Evolutionary conservation across 768 basidiomycete genomes (phyloP).

Genomic region (Russula abietina): DNA sequence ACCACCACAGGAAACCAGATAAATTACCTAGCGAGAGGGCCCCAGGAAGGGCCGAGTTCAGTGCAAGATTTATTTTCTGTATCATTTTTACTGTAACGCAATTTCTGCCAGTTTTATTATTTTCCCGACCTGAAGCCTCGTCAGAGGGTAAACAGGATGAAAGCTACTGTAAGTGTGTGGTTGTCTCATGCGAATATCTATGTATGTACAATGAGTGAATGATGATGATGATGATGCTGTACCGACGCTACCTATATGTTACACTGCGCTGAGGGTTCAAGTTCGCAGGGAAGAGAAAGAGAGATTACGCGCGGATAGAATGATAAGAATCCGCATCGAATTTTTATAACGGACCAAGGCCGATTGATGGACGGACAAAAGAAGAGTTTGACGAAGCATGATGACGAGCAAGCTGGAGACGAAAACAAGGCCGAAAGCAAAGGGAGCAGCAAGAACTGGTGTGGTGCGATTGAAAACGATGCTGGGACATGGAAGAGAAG

Average conservation of each 20-base stretch:
- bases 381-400: neutral
- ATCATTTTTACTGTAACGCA: too few species aligned
- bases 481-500: neutral
- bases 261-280: conserved; percentile 13
- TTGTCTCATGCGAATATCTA: conserved; percentile 11
- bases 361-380: neutral
- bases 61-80: neutral
- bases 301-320: conserved; percentile 7
- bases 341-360: neutral
- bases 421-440: conserved; percentile 13
- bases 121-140: neutral
- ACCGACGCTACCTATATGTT: conserved; percentile 6
- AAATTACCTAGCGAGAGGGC: neutral
- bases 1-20: neutral
- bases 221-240: neutral
- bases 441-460: neutral
- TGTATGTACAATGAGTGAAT: conserved; percentile 11
- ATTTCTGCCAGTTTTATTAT: too few species aligned
- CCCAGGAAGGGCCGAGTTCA: neutral
- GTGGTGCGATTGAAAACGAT: neutral
- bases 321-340: neutral
- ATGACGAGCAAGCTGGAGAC: neutral
- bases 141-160: neutral
- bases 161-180: neutral
- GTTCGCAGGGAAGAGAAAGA: neutral